A percentile compares a stretch with the other conserved stretches of the same genome.
phyloP scores from a whole-genome alignment of 805 yeast genomes.

The Ogataea zsoltii region DNA sequence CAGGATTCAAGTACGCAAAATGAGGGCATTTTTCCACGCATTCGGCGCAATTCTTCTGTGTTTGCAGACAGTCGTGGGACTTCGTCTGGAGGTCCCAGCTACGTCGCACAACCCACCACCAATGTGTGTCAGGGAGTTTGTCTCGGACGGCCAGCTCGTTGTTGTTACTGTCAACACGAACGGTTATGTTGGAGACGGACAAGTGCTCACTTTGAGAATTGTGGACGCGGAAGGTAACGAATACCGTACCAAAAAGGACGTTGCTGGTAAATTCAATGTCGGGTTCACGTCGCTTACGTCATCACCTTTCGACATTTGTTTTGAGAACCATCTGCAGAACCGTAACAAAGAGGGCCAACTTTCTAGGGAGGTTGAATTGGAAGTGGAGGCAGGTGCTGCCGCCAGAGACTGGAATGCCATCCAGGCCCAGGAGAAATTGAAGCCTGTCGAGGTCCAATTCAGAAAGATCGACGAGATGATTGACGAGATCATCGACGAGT shows the following conservation, averaged over 20 bases:
- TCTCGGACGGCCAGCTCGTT: constrained; percentile 78
- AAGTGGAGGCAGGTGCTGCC: constrained; percentile 92
- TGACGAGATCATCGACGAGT: constrained; percentile 75
- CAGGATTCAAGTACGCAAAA: not conserved
- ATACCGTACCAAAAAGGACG: constrained; percentile 72
- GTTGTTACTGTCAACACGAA: constrained; percentile 76
- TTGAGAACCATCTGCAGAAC: constrained; percentile 59
- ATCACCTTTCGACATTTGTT: constrained; percentile 89
- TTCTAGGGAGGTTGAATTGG: constrained; percentile 79
- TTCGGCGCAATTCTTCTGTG: constrained; percentile 11
- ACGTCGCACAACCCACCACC: constrained; percentile 41
- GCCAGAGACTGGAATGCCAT: constrained; percentile 98
- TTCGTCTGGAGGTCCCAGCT: constrained; percentile 37
- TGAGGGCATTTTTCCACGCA: constrained; percentile 10
- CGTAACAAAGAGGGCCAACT: constrained; percentile 42
- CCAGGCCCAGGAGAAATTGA: constrained; percentile 89
- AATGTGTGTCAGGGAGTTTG: constrained; percentile 91
- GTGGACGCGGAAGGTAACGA: constrained; percentile 84
- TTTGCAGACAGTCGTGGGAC: constrained; percentile 17
- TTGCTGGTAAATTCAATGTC: constrained; percentile 69
- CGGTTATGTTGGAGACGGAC: constrained; percentile 87
- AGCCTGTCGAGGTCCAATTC: constrained; percentile 88
- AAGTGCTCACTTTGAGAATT: constrained; percentile 64
- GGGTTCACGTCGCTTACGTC: constrained; percentile 84
- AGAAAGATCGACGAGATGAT: constrained; percentile 84